Conservation (phyloP, 169 alveolate species). For the Condylostoma magnum region DNA sequence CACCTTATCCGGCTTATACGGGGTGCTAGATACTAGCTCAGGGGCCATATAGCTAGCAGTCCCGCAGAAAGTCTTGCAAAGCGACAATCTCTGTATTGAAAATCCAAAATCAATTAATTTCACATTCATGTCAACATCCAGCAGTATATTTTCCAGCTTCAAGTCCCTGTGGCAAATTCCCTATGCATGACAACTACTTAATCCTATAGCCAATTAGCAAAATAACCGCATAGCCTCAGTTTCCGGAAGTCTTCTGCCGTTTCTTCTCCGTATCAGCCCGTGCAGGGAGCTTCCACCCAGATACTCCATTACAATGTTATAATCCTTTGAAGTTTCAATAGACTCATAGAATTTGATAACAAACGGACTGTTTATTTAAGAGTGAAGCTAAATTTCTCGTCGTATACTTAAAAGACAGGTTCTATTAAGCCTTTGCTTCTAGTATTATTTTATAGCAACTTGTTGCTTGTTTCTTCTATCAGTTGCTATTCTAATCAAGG, state of each 20-base stretch:
- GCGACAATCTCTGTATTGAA: conserved; percentile 40
- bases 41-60: conserved; percentile 79
- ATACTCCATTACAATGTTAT: conserved; percentile 67
- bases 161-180: conserved; percentile 83
- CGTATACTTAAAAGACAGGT: conserved; percentile 57
- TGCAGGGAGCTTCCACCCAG: conserved; percentile 64
- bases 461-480: conserved; percentile 35
- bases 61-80: conserved; percentile 59
- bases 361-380: conserved; percentile 56
- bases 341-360: conserved; percentile 63
- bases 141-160: conserved; percentile 76
- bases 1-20: conserved; percentile 45
- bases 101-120: conserved; percentile 88
- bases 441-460: conserved; percentile 68
- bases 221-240: conserved; percentile 62
- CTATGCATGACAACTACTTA: conserved; percentile 71
- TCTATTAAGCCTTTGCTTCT: conserved; percentile 65
- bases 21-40: conserved; percentile 58
- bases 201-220: conserved; percentile 54
- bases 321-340: conserved; percentile 35
- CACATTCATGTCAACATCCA: conserved; percentile 63
- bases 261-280: conserved; percentile 53
- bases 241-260: conserved; percentile 63
- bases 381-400: conserved; percentile 70
- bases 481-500: conserved; percentile 41